Conservation (phyloP, 768 basidiomycete genomes). For the Mycena galopus region DNA sequence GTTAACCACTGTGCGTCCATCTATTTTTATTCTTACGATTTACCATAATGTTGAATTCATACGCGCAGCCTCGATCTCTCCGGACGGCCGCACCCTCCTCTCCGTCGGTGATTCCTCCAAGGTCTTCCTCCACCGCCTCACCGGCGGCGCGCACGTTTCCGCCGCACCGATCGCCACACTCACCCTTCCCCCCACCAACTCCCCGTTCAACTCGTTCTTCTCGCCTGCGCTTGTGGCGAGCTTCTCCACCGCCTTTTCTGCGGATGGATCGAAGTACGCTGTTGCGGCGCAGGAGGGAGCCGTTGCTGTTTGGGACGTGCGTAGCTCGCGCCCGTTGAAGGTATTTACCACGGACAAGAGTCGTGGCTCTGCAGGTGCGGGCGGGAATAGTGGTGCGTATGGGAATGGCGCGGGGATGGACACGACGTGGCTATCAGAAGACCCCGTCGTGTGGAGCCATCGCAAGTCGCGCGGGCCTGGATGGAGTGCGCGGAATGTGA, state of each 20-base stretch:
- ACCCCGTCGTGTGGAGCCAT: conserved; percentile 77
- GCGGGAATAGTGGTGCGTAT: too few species aligned
- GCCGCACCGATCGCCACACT: conserved; percentile 80
- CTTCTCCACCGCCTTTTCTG: conserved; percentile 85
- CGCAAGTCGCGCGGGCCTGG: conserved; percentile 73
- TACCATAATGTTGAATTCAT: conserved; percentile 22
- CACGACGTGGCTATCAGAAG: conserved; percentile 70
- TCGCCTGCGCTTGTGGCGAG: conserved; percentile 71
- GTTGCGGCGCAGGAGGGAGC: conserved; percentile 87
- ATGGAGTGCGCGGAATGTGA: conserved; percentile 89
- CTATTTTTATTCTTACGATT: background rate
- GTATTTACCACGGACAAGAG: conserved; percentile 72
- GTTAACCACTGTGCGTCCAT: conserved; percentile 82
- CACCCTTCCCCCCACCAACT: conserved; percentile 64
- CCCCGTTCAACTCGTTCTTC: conserved; percentile 49
- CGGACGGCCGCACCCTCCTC: conserved; percentile 87
- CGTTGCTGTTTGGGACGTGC: conserved; percentile 86
- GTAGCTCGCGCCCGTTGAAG: conserved; percentile 78
- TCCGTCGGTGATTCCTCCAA: conserved; percentile 93
- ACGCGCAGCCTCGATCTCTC: conserved; percentile 84
- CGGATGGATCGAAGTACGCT: conserved; percentile 83
- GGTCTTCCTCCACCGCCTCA: conserved; percentile 84
- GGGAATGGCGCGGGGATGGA: too few species aligned
- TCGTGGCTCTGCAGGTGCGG: conserved; percentile 52
- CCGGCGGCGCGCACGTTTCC: conserved; percentile 70